Base-by-base conservation (phyloP, 805 yeast species). In the Saturnispora sekii region DNA sequence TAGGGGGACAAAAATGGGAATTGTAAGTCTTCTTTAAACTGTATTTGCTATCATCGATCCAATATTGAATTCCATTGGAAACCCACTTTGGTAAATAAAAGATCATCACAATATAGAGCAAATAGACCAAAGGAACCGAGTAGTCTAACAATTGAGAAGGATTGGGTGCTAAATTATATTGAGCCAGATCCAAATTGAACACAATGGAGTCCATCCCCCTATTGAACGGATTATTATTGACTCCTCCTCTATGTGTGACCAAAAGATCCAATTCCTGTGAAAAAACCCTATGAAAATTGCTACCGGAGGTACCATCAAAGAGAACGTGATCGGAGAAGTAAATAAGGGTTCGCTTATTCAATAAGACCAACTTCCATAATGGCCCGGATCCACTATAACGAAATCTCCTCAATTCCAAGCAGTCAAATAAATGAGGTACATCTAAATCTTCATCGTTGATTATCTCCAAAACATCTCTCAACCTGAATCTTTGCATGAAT, bases 301-400 rank as follows among this genome's bases (percentile, higher is more conserved):
- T 43, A 6, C 62, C 66, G 8, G 65, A 52, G 9, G 52, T 54
- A 10, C 69, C 70, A 51, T 66, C 70, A 35, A 62, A 57, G n/a
- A 63, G 43, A 4, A 56, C 32, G 48, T 65, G 69, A 35, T 65
- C 62, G 42, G 57, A 59, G 18, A 47, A 48, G 34, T 63, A 50
- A 26, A 52, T 34, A 12, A 53, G 30, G 0, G 50, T 49, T n/a
- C 37, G 43, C 6, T 43, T 41, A 35, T 53, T 48, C 1, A 50
- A 31, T n/a, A 54, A 33, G 3, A 42, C 42, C n/a, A 55, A 37
- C 4, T 46, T 48, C 58, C 57, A 55, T 26, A 54, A 35, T 8
- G 58, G 58, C 12, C 41, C 38, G 2, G 38, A 16, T 2, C 17
- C 33, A 5, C 50, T 43, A 30, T 48, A 50, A 9, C 29, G 16